Base-by-base conservation (phyloP, 352 stramenopile species). In the Chrysophaeum taylorii region DNA sequence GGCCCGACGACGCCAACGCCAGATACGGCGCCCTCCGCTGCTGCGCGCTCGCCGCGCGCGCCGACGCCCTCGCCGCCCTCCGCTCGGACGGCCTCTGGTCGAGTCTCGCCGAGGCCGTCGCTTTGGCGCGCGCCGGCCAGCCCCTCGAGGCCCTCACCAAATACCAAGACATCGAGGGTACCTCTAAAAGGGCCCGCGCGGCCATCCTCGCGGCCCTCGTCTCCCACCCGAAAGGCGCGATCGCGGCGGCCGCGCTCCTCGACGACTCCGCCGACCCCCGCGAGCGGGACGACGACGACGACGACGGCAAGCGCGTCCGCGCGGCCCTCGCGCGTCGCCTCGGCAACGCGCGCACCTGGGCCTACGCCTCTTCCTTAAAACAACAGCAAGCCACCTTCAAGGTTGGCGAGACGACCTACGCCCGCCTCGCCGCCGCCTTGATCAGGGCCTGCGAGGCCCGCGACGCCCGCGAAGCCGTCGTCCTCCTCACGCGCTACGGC, bases 301-400 rank as follows among this genome's bases (percentile, higher is more conserved):
- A 43, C 14, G 35, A 66, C 2, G 27, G 15, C 33, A 14, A 25
- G 53, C 9, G 57, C 33, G 35, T 66, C 31, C 1, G 31, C 12
- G 57, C 31, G 33, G 31, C 57, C 9, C 27, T 66, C 12, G 9
- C 57, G 57, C 1, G 12, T 9, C 57, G 57, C 57, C 33, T 66
- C 57, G 57, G 57, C 57, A 66, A 31, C 33, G 57, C 57, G 57
- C 57, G 57, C 12, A 66, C 41, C 57, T 66, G 31, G 31, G 57
- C 33, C 35, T 12, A 45, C 1, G 57, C 33, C 14, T 27, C 45
- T 57, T 57, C 45, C 41, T 21, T 21, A 48, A 21, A 21, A 21
- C 14, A 48, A 48, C 14, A 48, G 12, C 41, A 48, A 48, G 14
- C 14, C 41, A 48, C 12, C 41, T 12, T 21, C 41, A 21, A 48